phyloP scores from a whole-genome alignment of 2,329 filamentous ascomycete genomes.

The Apiospora phragmitis region DNA sequence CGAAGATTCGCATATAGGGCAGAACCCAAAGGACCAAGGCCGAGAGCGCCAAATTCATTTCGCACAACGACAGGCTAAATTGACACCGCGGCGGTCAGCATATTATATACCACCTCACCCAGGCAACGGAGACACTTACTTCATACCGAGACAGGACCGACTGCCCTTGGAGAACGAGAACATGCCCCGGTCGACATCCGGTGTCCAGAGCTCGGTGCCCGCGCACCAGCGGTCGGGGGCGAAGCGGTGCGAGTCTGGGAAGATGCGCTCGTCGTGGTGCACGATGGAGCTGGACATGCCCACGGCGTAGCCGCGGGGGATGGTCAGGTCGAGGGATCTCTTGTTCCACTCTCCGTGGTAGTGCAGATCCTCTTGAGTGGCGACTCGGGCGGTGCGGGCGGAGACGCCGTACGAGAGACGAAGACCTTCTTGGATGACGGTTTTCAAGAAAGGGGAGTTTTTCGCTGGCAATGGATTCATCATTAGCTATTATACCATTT shows the following conservation, averaged over 20 bases:
- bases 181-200: conserved; percentile 37
- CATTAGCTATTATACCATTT: not conserved
- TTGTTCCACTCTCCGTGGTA: conserved; percentile 25
- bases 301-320: conserved; percentile 39
- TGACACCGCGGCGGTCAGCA: no score
- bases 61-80: conserved; percentile 27
- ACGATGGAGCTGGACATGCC: conserved; percentile 38
- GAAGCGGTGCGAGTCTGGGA: conserved; percentile 39
- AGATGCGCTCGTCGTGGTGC: conserved; percentile 40
- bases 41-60: conserved; percentile 24
- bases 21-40: conserved; percentile 24
- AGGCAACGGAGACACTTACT: not conserved
- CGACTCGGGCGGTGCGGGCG: conserved; percentile 27
- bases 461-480: conserved; percentile 22
- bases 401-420: conserved; percentile 35
- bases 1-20: conserved; percentile 24
- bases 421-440: conserved; percentile 38
- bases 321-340: conserved; percentile 2
- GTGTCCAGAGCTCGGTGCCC: conserved; percentile 26
- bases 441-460: conserved; percentile 38
- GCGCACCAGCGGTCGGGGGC: conserved; percentile 42
- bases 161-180: conserved; percentile 42
- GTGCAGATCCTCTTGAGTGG: conserved; percentile 32
- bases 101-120: no score
- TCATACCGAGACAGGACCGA: conserved; percentile 14